Conservation (phyloP, 208 protist genomes). For the Porcisia hertigi region DNA sequence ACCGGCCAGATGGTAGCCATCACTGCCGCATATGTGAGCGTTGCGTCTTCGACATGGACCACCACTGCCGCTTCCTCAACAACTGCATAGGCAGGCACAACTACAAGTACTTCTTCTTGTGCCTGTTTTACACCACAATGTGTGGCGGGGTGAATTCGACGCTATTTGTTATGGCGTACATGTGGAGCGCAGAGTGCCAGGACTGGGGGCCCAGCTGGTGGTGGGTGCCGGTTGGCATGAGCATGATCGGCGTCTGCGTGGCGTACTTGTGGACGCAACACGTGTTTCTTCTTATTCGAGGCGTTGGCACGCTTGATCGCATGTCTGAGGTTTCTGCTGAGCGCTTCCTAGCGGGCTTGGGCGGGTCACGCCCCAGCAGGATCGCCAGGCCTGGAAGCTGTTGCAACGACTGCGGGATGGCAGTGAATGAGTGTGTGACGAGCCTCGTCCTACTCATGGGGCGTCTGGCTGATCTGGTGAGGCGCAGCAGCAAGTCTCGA, state of each 20-base stretch:
- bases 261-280: constrained; percentile 43
- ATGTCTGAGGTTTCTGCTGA: constrained; percentile 23
- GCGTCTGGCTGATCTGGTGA: background rate
- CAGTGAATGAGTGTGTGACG: background rate
- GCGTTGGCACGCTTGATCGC: constrained; percentile 56
- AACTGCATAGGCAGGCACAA: constrained; percentile 89
- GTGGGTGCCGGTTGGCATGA: constrained; percentile 31
- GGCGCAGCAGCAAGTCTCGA: background rate
- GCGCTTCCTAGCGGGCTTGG: constrained; percentile 26
- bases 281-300: constrained; percentile 39
- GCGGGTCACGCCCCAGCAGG: background rate
- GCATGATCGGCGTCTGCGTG: constrained; percentile 20
- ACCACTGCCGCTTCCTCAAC: constrained; percentile 90
- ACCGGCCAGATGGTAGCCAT: constrained; percentile 77
- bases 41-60: constrained; percentile 88
- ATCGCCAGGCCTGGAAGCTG: background rate
- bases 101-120: constrained; percentile 87
- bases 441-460: background rate
- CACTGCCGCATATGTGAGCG: constrained; percentile 77
- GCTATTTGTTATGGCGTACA: constrained; percentile 22
- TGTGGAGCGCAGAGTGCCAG: constrained; percentile 13
- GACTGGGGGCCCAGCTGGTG: constrained; percentile 32
- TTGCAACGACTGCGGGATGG: constrained; percentile 8
- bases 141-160: constrained; percentile 32
- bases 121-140: constrained; percentile 55